A percentile compares a stretch with the other conserved stretches of the same genome.
Evolutionary conservation across 1,284 basidiomycete genomes (phyloP).

Genomic region (Naganishia albida): DNA sequence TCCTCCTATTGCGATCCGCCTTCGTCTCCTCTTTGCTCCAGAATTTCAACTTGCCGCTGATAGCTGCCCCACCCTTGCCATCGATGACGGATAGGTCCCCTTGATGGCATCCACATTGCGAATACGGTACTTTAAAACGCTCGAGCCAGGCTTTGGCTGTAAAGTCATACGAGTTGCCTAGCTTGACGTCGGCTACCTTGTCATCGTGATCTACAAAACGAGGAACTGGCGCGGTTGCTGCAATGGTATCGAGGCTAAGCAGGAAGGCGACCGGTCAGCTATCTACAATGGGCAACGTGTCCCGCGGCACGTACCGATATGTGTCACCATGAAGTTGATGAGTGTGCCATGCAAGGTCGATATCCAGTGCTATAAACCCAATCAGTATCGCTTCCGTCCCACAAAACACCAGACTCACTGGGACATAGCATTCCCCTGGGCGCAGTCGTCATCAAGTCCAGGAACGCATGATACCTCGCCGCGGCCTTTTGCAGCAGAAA

Average conservation of each 20-base stretch:
- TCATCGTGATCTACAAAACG: slow-evolving; percentile 36
- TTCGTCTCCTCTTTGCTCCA: slow-evolving; percentile 28
- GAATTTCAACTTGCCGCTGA: slow-evolving; percentile 28
- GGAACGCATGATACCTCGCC: slow-evolving; percentile 48
- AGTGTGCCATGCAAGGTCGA: slow-evolving; percentile 52
- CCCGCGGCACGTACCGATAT: no score
- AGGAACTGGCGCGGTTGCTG: slow-evolving; percentile 4
- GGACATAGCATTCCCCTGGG: slow-evolving; percentile 27
- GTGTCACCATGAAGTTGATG: slow-evolving; percentile 45
- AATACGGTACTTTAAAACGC: slow-evolving; percentile 35
- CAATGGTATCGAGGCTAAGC: neutral
- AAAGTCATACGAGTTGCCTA: slow-evolving; percentile 30
- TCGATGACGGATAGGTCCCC: slow-evolving; percentile 12
- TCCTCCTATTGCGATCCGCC: slow-evolving; percentile 4
- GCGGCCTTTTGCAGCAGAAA: slow-evolving; percentile 41
- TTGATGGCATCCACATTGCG: slow-evolving; percentile 35
- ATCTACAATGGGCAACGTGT: no score
- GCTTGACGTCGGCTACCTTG: slow-evolving; percentile 32
- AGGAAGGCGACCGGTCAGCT: no score
- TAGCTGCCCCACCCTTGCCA: neutral
- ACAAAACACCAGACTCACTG: slow-evolving; percentile 6
- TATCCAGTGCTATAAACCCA: slow-evolving; percentile 40
- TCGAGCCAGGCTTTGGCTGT: slow-evolving; percentile 29
- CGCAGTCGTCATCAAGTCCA: slow-evolving; percentile 42
- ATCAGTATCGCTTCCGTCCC: neutral